Base-by-base conservation (phyloP, 805 yeast genomes). In the Wickerhamiella bombiphila region DNA sequence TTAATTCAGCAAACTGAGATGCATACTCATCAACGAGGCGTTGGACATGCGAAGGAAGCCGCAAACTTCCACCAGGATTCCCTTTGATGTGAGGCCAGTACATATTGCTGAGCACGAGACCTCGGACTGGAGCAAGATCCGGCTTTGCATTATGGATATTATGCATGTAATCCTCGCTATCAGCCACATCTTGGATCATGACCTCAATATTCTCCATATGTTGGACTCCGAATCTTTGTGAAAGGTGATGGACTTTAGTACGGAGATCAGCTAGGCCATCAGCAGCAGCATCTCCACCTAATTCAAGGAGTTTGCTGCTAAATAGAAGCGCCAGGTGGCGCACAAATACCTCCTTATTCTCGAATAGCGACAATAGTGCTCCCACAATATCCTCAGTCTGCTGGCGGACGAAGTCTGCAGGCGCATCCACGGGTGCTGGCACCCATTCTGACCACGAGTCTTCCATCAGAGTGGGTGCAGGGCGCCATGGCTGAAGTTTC, bases 391-490 rank as follows among this genome's bases (percentile, higher is more conserved):
- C 93, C 30, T 71, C 68, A 3, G 44, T 35, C 17, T 69, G 72
- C 32, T 67, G 65, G 42, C 72, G 70, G 32, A 70, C 68, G 59
- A 80, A 83, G 54, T 82, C 93, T 0, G 86, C 81, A n/a, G 85
- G 68, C 0, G 94, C 93, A 58, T 83, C 94, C 13, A 80, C 68
- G 0, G 94, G 94, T 47, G 81, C 93, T 0, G 94, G 94, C 6
- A 56, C 55, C 94, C 94, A 82, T 34, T 68, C 61, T n/a, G 17
- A 16, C 22, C 39, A 45, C 8, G 36, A 11, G 31, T 69, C 72
- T 4, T 41, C 46, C 11, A 38, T 8, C 9, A 42, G 15, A 22
- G 35, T 5, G 43, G 39, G 42, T 24, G 32, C 36, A 8, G n/a
- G 25, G 15, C 35, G 20, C 20, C 31, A 29, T 7, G 49, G 35